Evolutionary conservation across 2,329 filamentous ascomycete species (phyloP).

Genomic region (Rhytidhysteron rufulum): DNA sequence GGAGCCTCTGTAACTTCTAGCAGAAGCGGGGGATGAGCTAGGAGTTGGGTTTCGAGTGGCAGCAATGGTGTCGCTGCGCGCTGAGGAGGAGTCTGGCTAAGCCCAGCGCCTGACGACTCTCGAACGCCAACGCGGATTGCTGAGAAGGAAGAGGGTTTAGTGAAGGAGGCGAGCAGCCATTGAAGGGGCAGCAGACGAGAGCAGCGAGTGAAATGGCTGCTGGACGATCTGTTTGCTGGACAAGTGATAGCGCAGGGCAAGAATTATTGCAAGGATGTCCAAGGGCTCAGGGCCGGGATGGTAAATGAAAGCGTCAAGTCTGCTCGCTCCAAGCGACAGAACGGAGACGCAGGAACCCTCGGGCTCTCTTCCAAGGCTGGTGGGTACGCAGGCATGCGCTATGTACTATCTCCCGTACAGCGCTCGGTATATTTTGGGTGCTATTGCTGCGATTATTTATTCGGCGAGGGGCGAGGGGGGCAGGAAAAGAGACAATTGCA

Average conservation of each 20-base stretch:
- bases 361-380: too few species aligned
- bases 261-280: conserved; percentile 5
- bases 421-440: too few species aligned
- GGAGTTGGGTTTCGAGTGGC: conserved; percentile 14
- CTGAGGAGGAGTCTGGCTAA: conserved; percentile 6
- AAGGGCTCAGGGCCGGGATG: conserved; percentile 8
- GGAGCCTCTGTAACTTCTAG: conserved; percentile 11
- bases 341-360: too few species aligned
- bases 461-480: too few species aligned
- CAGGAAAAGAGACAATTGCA: too few species aligned
- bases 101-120: too few species aligned
- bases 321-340: conserved; percentile 9
- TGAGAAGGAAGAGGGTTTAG: too few species aligned
- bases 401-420: too few species aligned
- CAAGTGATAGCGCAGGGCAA: conserved; percentile 2
- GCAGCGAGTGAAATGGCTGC: too few species aligned
- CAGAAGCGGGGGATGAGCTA: conserved; percentile 9
- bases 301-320: conserved; percentile 6
- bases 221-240: background rate
- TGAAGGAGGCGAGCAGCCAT: background rate
- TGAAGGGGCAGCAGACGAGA: conserved; percentile 5
- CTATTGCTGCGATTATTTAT: too few species aligned
- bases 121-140: too few species aligned
- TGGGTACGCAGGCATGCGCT: too few species aligned
- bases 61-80: conserved; percentile 4